Evolutionary conservation across 805 yeast species (phyloP).

Genomic region (Barnettozyma sucrosica): DNA sequence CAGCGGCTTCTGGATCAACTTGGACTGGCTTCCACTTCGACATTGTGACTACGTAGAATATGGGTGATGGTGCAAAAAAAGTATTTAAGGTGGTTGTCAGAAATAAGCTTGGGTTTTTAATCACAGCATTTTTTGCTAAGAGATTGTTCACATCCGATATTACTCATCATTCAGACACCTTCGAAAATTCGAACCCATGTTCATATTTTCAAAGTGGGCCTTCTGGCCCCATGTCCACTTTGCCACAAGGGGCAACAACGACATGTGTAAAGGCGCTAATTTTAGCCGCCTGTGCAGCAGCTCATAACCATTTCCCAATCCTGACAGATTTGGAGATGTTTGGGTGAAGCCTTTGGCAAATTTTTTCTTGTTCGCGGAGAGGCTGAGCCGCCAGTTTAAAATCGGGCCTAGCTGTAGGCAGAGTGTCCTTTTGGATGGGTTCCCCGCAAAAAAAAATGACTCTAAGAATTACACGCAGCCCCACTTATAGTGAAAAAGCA

Average conservation of each 20-base stretch:
- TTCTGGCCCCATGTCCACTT: constrained; percentile 17
- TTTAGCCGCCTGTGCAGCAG: neutral
- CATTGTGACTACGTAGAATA: neutral
- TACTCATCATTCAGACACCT: constrained; percentile 23
- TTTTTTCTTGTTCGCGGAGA: no score
- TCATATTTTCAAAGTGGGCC: constrained; percentile 9
- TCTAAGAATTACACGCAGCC: neutral
- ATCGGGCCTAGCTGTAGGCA: no score
- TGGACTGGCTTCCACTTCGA: constrained; percentile 25
- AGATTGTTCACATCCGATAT: constrained; percentile 28
- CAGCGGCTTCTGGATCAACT: constrained; percentile 24
- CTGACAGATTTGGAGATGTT: neutral
- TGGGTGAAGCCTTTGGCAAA: no score
- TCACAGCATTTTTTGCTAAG: constrained; percentile 25
- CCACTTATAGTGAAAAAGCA: neutral
- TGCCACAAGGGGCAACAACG: neutral
- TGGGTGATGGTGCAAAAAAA: constrained; percentile 3
- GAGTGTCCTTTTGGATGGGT: no score
- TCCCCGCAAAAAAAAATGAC: neutral
- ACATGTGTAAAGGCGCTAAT: neutral
- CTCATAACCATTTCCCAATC: neutral
- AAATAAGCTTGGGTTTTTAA: constrained; percentile 27
- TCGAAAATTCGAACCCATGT: constrained; percentile 16
- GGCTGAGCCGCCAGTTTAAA: no score
- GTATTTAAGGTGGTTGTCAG: constrained; percentile 19